These are phyloP conservation scores for Dimocarpus longan DNA, from an alignment of 345 rosid species.

Conservation along the genomic window DNA sequence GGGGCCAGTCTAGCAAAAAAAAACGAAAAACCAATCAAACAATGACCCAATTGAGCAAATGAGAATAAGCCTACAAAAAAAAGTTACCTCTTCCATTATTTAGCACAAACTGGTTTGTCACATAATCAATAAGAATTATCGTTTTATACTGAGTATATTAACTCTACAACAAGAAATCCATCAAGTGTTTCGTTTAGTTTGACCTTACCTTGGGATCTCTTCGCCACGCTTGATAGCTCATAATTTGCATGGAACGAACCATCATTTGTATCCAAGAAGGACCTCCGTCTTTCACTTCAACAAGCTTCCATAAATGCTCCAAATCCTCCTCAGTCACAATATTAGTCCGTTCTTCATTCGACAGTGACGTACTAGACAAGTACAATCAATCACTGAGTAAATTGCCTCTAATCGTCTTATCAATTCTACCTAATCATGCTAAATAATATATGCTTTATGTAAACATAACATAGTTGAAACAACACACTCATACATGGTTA, in stretches of 20 bases:
- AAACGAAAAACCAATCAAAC: no score
- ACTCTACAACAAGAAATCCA: no score
- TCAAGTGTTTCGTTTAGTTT: background rate
- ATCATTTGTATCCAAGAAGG: conserved; percentile 73
- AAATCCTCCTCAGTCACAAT: conserved; percentile 67
- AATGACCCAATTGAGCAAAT: no score
- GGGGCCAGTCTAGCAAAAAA: no score
- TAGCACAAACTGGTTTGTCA: no score
- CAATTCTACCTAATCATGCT: background rate
- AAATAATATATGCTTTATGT: background rate
- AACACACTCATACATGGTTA: no score
- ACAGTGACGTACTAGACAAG: conserved; percentile 35
- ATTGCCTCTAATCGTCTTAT: background rate
- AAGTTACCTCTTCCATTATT: no score
- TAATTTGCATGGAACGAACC: conserved; percentile 60
- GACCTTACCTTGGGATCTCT: conserved; percentile 64
- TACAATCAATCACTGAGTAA: conserved; percentile 4
- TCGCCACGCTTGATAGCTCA: conserved; percentile 77
- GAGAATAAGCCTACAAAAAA: no score
- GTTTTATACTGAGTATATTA: no score
- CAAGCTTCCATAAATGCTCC: conserved; percentile 54
- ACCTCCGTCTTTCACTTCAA: conserved; percentile 77
- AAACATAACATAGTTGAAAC: background rate
- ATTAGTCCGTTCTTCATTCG: conserved; percentile 39
- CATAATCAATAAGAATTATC: no score